Evolutionary conservation across 768 basidiomycete genomes (phyloP).

Genomic region (Amanita rimosa): DNA sequence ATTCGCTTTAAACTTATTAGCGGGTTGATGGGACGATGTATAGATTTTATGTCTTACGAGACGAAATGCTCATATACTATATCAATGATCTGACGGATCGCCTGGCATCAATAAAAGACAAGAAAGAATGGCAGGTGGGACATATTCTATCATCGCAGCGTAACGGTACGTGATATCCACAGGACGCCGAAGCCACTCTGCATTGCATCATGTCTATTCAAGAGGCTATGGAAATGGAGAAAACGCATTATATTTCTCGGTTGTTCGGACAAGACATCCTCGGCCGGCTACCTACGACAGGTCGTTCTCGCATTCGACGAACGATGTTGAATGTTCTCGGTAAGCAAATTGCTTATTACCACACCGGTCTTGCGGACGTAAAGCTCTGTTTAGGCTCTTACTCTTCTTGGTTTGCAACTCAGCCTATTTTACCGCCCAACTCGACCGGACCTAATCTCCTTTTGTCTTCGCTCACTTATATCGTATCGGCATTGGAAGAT

Average conservation of each 20-base stretch:
- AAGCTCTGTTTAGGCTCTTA: conserved; percentile 41
- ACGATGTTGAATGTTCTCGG: conserved; percentile 72
- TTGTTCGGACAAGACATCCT: conserved; percentile 70
- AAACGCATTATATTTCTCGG: conserved; percentile 39
- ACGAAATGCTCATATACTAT: conserved; percentile 69
- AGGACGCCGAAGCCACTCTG: conserved; percentile 82
- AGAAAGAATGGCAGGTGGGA: conserved; percentile 65
- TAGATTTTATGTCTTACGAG: conserved; percentile 80
- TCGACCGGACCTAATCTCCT: conserved; percentile 32
- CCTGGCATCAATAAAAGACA: conserved; percentile 30
- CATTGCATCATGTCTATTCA: conserved; percentile 82
- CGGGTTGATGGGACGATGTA: conserved; percentile 1
- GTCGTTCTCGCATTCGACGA: conserved; percentile 54
- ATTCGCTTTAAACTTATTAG: background rate
- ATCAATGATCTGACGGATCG: conserved; percentile 50
- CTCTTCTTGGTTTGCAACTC: conserved; percentile 70
- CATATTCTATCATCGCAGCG: background rate
- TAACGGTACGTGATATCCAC: background rate
- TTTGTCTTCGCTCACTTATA: conserved; percentile 55
- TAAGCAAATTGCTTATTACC: conserved; percentile 16
- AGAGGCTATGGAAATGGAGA: conserved; percentile 63
- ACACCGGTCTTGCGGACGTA: background rate
- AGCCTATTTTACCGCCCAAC: conserved; percentile 13
- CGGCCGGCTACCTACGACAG: conserved; percentile 52
- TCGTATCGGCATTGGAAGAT: conserved; percentile 61